These are phyloP conservation scores for Gypsophila paniculata DNA, from an alignment of 179 eudicot species.

Conservation along the genomic window DNA sequence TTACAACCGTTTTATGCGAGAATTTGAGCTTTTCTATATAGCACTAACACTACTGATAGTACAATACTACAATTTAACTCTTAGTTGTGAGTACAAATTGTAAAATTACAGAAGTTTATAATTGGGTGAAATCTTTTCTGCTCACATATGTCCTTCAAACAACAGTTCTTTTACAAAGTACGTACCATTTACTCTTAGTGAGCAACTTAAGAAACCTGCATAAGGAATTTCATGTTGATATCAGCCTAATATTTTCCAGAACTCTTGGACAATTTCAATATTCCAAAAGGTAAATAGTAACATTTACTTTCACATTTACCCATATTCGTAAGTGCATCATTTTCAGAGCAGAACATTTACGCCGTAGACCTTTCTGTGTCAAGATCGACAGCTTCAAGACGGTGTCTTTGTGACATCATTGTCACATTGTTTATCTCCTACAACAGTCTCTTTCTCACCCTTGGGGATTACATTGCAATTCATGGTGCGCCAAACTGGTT, in stretches of 20 bases:
- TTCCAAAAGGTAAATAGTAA: not conserved
- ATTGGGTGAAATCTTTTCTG: not conserved
- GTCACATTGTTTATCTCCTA: conserved; percentile 28
- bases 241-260: not conserved
- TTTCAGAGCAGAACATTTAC: conserved; percentile 25
- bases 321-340: not conserved
- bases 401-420: conserved; percentile 45
- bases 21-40: no score
- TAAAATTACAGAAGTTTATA: no score
- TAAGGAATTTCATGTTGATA: not conserved
- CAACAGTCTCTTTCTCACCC: conserved; percentile 41
- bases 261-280: not conserved
- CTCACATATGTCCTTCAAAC: no score
- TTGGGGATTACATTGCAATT: conserved; percentile 65
- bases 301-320: no score
- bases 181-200: not conserved
- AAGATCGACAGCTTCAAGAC: conserved; percentile 21
- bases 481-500: conserved; percentile 74
- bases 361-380: conserved; percentile 43
- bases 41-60: no score
- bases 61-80: no score
- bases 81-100: no score
- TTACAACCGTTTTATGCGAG: no score
- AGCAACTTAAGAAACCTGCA: not conserved
- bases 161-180: not conserved